phyloP scores from a whole-genome alignment of 2,329 filamentous ascomycete species.

The Canariomyces notabilis region DNA sequence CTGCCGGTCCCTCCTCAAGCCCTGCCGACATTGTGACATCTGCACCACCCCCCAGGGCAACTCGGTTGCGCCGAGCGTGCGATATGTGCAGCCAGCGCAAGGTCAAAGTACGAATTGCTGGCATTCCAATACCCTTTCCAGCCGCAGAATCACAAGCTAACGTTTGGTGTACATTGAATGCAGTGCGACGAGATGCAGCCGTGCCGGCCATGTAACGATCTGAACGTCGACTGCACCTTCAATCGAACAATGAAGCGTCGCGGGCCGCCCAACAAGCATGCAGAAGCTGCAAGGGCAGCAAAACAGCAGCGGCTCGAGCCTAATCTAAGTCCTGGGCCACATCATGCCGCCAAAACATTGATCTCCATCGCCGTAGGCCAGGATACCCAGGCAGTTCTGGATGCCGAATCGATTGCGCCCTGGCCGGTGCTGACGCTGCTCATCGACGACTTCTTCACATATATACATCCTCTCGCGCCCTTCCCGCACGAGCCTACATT shows the following conservation, averaged over 20 bases:
- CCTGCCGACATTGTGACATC: not conserved
- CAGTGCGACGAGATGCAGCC: constrained; percentile 53
- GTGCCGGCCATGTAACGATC: constrained; percentile 52
- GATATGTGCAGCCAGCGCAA: constrained; percentile 60
- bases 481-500: constrained; percentile 79
- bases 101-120: constrained; percentile 44
- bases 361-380: constrained; percentile 39
- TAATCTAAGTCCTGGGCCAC: constrained; percentile 30
- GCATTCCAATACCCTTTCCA: not conserved
- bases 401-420: constrained; percentile 67
- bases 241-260: constrained; percentile 53
- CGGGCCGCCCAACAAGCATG: constrained; percentile 55
- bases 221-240: constrained; percentile 55
- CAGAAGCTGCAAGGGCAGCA: constrained; percentile 51
- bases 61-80: constrained; percentile 53
- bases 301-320: constrained; percentile 41
- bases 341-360: constrained; percentile 45
- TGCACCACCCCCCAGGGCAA: constrained; percentile 38
- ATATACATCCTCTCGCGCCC: constrained; percentile 70
- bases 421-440: constrained; percentile 62
- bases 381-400: constrained; percentile 35
- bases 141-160: constrained; percentile 10
- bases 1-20: not conserved
- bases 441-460: constrained; percentile 78
- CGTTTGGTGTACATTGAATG: not conserved